phyloP scores from a whole-genome alignment of 345 rosid species.

The Limnanthes douglasii region DNA sequence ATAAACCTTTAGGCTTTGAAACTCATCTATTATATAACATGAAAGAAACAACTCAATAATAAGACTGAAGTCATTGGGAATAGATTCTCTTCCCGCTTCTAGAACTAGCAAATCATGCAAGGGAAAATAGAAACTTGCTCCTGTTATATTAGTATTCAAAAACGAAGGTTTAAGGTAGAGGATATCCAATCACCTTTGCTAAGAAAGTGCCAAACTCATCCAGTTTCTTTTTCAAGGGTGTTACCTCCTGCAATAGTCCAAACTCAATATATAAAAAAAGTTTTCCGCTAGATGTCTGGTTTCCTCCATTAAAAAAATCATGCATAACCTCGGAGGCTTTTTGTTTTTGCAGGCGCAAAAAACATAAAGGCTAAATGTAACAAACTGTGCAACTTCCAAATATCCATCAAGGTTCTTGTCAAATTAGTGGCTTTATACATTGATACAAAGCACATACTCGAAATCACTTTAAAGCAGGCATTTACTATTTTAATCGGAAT shows the following conservation, averaged over 20 bases:
- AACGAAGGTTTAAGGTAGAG: slow-evolving; percentile 2
- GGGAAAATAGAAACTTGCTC: neutral
- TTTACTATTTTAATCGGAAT: neutral
- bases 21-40: too few species aligned
- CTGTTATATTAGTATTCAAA: neutral
- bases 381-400: too few species aligned
- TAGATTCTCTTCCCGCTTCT: neutral
- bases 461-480: neutral
- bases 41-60: too few species aligned
- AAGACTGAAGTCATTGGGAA: neutral
- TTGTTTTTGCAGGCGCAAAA: too few species aligned
- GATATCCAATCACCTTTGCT: slow-evolving; percentile 62
- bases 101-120: neutral
- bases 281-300: too few species aligned
- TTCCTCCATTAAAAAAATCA: too few species aligned
- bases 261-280: too few species aligned
- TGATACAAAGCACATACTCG: neutral
- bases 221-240: slow-evolving; percentile 93
- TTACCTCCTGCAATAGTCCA: slow-evolving; percentile 68
- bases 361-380: too few species aligned
- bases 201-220: slow-evolving; percentile 97
- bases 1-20: too few species aligned
- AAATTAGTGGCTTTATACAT: neutral
- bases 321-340: too few species aligned
- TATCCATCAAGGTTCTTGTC: too few species aligned